Conservation (phyloP, 2,329 filamentous ascomycete genomes). For the Bipolaris gigantea region DNA sequence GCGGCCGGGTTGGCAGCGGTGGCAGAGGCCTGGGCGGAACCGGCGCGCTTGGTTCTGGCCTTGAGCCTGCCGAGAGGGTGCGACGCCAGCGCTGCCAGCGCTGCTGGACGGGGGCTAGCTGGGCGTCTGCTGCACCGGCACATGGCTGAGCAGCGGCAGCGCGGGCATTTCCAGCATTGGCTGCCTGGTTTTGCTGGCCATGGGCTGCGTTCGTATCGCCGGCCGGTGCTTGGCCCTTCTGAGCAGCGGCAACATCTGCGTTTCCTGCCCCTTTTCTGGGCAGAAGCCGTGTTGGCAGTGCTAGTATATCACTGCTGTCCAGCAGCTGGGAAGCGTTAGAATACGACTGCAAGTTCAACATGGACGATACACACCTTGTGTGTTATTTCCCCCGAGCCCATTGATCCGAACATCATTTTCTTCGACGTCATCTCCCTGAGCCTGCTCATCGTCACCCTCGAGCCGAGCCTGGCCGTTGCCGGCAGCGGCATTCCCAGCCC, state of each 20-base stretch:
- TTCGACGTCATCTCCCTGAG: background rate
- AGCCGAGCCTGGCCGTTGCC: background rate
- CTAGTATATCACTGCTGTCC: background rate
- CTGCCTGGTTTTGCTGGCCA: too few relatives aligned
- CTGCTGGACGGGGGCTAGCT: background rate
- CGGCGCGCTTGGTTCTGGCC: background rate
- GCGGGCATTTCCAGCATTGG: too few relatives aligned
- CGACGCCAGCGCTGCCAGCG: background rate
- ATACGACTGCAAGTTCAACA: background rate
- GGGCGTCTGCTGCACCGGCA: background rate
- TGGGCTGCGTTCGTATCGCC: too few relatives aligned
- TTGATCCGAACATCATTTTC: background rate
- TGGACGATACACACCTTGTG: too few relatives aligned
- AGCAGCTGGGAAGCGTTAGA: background rate
- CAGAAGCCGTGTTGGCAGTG: too few relatives aligned
- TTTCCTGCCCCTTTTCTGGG: too few relatives aligned
- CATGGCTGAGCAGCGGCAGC: too few relatives aligned
- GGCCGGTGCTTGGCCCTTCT: too few relatives aligned
- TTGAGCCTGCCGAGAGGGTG: background rate
- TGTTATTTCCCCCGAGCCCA: too few relatives aligned
- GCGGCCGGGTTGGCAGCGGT: background rate
- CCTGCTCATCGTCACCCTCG: background rate
- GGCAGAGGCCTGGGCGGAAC: background rate
- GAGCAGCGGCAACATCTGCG: too few relatives aligned
- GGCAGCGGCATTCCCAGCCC: background rate